Conservation (phyloP, 169 alveolate species). For the Blepharisma undulans region DNA sequence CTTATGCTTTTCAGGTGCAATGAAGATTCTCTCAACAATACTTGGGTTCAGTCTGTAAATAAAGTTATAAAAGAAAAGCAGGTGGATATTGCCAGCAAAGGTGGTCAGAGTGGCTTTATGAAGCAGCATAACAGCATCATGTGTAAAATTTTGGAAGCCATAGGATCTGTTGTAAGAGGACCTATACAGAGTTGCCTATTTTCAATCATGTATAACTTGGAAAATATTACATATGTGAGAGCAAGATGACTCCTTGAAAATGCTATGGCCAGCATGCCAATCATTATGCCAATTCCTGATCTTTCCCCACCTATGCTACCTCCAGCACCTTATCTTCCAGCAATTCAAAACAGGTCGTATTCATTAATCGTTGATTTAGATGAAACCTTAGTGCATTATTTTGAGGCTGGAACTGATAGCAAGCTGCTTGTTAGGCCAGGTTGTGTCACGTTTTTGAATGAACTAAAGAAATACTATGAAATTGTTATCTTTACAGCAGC, state of each 20-base stretch:
- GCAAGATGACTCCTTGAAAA: background rate
- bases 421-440: conserved; percentile 85
- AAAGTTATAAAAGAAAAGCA: background rate
- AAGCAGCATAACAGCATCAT: background rate
- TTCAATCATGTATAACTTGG: background rate
- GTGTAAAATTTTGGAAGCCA: conserved; percentile 1
- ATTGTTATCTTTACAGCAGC: conserved; percentile 90
- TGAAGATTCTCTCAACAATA: background rate
- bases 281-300: background rate
- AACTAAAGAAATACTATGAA: conserved; percentile 77
- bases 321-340: conserved; percentile 32
- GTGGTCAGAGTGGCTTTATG: background rate
- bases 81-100: background rate
- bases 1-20: background rate
- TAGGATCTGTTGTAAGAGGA: background rate
- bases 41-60: background rate
- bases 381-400: conserved; percentile 89
- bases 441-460: conserved; percentile 67
- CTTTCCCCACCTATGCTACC: background rate
- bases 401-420: conserved; percentile 80
- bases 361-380: conserved; percentile 88
- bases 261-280: background rate
- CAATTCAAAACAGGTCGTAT: conserved; percentile 45
- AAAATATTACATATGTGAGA: background rate
- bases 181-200: background rate